Conservation (phyloP, 306 rosid species). For the Malus domestica region DNA sequence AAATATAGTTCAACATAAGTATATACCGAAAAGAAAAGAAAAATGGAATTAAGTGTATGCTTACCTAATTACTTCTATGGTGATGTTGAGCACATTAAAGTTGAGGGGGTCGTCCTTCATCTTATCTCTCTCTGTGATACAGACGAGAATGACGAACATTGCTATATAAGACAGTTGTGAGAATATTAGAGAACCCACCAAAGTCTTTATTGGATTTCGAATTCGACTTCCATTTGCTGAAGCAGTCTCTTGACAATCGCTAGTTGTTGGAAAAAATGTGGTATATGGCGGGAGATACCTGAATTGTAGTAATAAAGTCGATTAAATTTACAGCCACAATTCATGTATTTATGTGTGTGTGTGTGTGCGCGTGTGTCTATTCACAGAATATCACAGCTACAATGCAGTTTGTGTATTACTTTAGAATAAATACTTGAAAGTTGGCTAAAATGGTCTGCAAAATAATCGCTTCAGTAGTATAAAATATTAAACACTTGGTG, state of each 20-base stretch:
- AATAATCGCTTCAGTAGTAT: not conserved
- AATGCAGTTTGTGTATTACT: no score
- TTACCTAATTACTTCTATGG: constrained; percentile 54
- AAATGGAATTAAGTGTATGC: no score
- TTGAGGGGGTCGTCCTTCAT: constrained; percentile 67
- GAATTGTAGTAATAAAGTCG: not conserved
- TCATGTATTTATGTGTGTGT: no score
- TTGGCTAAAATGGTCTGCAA: not conserved
- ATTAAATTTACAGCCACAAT: not conserved
- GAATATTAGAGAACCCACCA: constrained; percentile 30
- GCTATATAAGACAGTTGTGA: constrained; percentile 57
- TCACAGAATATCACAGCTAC: no score
- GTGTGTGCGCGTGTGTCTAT: no score
- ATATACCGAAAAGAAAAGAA: not conserved
- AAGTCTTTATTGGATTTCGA: not conserved
- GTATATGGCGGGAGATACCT: constrained; percentile 76
- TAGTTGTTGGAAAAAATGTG: constrained; percentile 23
- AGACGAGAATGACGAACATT: constrained; percentile 51
- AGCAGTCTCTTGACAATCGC: constrained; percentile 2
- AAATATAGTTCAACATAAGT: not conserved
- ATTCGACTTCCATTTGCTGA: not conserved
- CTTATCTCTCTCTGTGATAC: constrained; percentile 53
- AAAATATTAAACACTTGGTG: not conserved
- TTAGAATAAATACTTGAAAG: no score
- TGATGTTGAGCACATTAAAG: constrained; percentile 49